Base-by-base conservation (phyloP, 2,329 filamentous ascomycete genomes). In the Dothiorella sarmentorum region DNA sequence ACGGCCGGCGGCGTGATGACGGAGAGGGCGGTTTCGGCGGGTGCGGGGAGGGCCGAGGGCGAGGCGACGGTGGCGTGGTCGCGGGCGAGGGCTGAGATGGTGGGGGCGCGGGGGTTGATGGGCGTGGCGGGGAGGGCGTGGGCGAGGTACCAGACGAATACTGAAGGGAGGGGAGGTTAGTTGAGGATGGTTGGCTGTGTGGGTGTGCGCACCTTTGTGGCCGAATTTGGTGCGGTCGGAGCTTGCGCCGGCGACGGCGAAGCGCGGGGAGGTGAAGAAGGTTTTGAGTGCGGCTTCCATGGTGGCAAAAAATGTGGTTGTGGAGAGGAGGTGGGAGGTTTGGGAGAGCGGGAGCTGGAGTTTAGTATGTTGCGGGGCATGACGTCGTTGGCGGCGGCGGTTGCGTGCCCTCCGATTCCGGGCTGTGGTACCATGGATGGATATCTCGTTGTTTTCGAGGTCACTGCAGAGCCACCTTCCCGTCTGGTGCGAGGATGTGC, bases 171-270 rank as follows among this genome's bases (percentile, higher is more conserved):
- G 37, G 26, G 17, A 7, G 22, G 13, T 60, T 73, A 91, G 11
- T 20, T 6, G 37, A 7, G 7, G 38, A 4, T 29, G 18, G 24
- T n/a, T 11, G 49, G 31, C 29, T 17, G 11, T 13, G 22, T 5
- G 47, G 31, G 7, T 2, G 7, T 2, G 20, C 3, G 60, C 73
- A 92, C 91, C 86, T 78, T 91, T 92, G 74, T 96, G 88, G 22
- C 94, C 93, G 69, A 89, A 97, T 73, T 96, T 97, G 70, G 80
- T 78, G 38, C 88, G 80, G 75, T 96, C 91, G 55, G 89, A 89
- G 71, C 88, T 93, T 35, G 93, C 93, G 67, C 93, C 93, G 18
- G 92, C 91, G 26, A 97, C 93, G 60, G 93, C 92, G 72, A 93
- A 96, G 64, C 82, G 80, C 24, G 87, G 84, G 7, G 87, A 88